A percentile compares a stretch with the other conserved stretches of the same genome.
Evolutionary conservation across 495 filamentous ascomycete genomes (phyloP).

Genomic region (Bombardia bombarda): DNA sequence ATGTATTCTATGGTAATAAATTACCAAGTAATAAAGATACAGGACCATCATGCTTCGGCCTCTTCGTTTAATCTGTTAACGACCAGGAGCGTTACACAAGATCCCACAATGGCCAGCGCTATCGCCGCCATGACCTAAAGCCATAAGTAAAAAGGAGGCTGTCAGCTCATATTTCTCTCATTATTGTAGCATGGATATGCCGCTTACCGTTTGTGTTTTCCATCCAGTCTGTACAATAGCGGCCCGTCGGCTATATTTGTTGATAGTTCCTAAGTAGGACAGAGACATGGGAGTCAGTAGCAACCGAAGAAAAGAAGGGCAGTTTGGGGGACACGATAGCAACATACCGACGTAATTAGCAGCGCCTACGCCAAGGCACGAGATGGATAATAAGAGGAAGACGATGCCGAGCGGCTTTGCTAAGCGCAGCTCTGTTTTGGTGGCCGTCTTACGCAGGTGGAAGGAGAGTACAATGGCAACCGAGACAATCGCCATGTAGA

Average conservation of each 20-base stretch:
- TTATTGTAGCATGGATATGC: not conserved
- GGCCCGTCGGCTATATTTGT: slow-evolving; percentile 64
- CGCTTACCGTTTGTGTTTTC: slow-evolving; percentile 75
- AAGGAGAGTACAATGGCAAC: slow-evolving; percentile 89
- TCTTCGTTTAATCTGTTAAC: slow-evolving; percentile 27
- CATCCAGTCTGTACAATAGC: slow-evolving; percentile 90
- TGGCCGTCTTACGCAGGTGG: slow-evolving; percentile 70
- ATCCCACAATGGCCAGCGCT: slow-evolving; percentile 69
- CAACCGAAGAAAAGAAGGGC: not conserved
- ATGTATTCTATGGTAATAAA: too few relatives aligned
- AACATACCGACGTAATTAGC: slow-evolving; percentile 68
- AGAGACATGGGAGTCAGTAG: not conserved
- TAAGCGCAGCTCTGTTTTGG: slow-evolving; percentile 60
- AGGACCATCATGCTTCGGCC: slow-evolving; percentile 6
- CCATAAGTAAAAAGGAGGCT: not conserved
- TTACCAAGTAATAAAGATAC: too few relatives aligned
- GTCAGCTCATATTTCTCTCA: not conserved
- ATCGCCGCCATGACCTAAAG: slow-evolving; percentile 59
- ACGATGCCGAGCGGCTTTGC: slow-evolving; percentile 76
- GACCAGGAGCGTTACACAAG: slow-evolving; percentile 52
- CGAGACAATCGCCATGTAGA: slow-evolving; percentile 86
- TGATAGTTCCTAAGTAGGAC: slow-evolving; percentile 53
- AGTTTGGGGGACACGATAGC: not conserved
- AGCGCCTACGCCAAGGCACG: slow-evolving; percentile 67
- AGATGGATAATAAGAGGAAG: slow-evolving; percentile 77